Conservation (phyloP, 768 basidiomycete species). For the Termitomyces sp. region DNA sequence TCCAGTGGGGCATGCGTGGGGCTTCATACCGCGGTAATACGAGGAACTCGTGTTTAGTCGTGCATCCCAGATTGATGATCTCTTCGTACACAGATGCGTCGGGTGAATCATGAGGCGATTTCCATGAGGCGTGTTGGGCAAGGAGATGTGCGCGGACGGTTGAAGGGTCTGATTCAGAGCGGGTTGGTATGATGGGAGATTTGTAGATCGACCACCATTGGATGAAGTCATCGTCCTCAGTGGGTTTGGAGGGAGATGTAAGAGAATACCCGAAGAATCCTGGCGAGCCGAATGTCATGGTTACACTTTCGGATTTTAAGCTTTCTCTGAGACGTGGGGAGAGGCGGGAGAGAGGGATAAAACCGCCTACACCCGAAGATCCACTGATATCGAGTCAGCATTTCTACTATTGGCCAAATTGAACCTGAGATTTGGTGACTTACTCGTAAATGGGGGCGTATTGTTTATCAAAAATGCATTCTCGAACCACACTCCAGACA, state of each 20-base stretch:
- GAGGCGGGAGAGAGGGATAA: conserved; percentile 31
- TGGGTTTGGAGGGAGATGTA: conserved; percentile 15
- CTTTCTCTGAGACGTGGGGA: conserved; percentile 26
- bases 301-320: conserved; percentile 28
- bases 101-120: conserved; percentile 32
- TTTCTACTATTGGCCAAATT: background rate
- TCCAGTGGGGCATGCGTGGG: conserved; percentile 35
- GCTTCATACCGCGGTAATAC: conserved; percentile 37
- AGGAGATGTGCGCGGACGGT: conserved; percentile 30
- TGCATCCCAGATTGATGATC: conserved; percentile 30
- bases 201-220: conserved; percentile 45
- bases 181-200: conserved; percentile 25
- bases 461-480: conserved; percentile 28
- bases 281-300: conserved; percentile 36
- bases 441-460: conserved; percentile 30
- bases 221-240: conserved; percentile 20
- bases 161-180: conserved; percentile 20
- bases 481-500: conserved; percentile 33
- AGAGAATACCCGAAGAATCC: conserved; percentile 40
- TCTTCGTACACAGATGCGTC: conserved; percentile 22
- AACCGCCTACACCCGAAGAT: conserved; percentile 37
- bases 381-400: conserved; percentile 12
- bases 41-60: conserved; percentile 22
- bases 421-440: conserved; percentile 5
- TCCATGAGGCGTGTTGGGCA: conserved; percentile 31